These are phyloP conservation scores for Atalantia buxifolia DNA, from an alignment of 345 rosid genomes.

Conservation along the genomic window DNA sequence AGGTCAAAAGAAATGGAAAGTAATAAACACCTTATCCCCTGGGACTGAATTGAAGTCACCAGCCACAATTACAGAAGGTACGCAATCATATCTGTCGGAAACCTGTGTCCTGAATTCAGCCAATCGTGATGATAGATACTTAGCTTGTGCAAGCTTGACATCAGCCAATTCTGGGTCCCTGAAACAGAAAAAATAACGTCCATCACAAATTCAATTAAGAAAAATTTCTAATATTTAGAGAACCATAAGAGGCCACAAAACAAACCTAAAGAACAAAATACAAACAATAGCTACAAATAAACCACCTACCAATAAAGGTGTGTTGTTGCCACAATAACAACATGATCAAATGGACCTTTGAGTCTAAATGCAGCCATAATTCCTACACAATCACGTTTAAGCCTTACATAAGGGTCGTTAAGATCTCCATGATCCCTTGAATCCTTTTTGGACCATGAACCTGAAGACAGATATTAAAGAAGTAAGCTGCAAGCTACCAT, in stretches of 20 bases:
- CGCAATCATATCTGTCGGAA: conserved; percentile 54
- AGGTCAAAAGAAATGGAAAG: background rate
- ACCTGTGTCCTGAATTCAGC: conserved; percentile 56
- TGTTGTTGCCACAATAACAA: conserved; percentile 81
- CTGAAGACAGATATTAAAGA: conserved; percentile 23
- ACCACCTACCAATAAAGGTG: conserved; percentile 73
- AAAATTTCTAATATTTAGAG: background rate
- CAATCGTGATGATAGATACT: conserved; percentile 62
- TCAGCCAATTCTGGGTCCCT: conserved; percentile 96
- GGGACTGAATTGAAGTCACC: conserved; percentile 98
- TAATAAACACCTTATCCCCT: conserved; percentile 58
- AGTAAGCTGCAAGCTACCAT: conserved; percentile 15
- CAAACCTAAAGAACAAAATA: background rate
- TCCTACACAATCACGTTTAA: conserved; percentile 89
- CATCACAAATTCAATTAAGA: conserved; percentile 2
- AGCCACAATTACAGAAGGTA: conserved; percentile 59
- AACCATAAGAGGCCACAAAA: conserved; percentile 2
- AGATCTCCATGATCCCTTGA: conserved; percentile 62
- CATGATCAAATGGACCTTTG: conserved; percentile 47
- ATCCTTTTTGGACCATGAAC: conserved; percentile 25
- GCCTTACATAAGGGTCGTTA: conserved; percentile 71
- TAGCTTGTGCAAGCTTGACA: conserved; percentile 97
- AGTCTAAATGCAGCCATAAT: conserved; percentile 86
- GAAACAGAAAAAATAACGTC: conserved; percentile 4
- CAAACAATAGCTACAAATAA: background rate